These are phyloP conservation scores for Xylariaceae sp. DNA, from an alignment of 2,329 filamentous ascomycete genomes.

Conservation along the genomic window DNA sequence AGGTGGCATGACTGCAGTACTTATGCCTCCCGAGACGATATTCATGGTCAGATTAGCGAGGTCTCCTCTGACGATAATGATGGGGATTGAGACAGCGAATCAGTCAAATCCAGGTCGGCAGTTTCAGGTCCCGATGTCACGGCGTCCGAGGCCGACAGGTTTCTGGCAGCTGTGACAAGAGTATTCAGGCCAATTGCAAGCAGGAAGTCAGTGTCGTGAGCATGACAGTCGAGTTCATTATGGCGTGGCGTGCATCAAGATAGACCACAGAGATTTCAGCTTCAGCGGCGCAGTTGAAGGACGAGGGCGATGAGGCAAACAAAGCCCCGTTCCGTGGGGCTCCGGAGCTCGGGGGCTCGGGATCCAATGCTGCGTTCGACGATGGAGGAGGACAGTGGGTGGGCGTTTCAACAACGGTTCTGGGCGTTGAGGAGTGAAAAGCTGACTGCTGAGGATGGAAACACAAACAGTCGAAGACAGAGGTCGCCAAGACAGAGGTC, in stretches of 20 bases:
- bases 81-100: constrained; percentile 9
- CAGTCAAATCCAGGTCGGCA: constrained; percentile 12
- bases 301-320: no score
- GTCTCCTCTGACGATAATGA: no score
- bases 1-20: constrained; percentile 20
- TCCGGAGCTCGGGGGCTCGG: no score
- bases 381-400: no score
- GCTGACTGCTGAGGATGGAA: constrained; percentile 1
- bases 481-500: no score
- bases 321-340: no score
- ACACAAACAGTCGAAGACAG: background rate
- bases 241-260: constrained; percentile 7
- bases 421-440: background rate
- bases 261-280: no score
- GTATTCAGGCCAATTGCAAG: constrained; percentile 10
- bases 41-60: constrained; percentile 14
- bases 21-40: constrained; percentile 23
- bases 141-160: constrained; percentile 10
- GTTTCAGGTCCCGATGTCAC: constrained; percentile 12
- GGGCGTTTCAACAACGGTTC: constrained; percentile 1
- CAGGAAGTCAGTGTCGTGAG: constrained; percentile 7
- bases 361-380: no score
- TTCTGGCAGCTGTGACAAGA: constrained; percentile 6
- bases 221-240: constrained; percentile 10
- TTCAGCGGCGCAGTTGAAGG: no score